Base-by-base conservation (phyloP, 2,329 filamentous ascomycete species). In the Fusarium vanettenii region DNA sequence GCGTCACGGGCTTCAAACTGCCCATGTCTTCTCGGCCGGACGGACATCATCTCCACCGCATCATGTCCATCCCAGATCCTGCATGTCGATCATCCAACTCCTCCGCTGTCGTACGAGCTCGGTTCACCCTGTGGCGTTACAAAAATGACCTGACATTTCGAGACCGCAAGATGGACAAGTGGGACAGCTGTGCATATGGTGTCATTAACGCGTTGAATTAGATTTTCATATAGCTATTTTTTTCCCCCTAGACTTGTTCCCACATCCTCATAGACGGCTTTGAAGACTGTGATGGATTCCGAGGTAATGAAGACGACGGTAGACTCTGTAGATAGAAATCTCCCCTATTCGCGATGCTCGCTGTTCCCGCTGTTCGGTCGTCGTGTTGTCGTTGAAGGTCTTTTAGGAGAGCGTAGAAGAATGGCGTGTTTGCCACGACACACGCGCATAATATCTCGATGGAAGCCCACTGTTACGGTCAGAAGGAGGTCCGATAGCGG, bases 391-490 rank as follows among this genome's bases (percentile, higher is more conserved):
- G 71, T 43, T 80, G 73, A 5, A 78, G 50, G 5, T 81, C 80
- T 48, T 79, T 80, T 4, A 79, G 25, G 0, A 81, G 61, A 0
- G 79, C 79, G 67, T 79, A 81, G 50, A 73, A 81, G 61, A 81
- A 81, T 4, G 80, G 74, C 0, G 80, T 79, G 48, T 81, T 81
- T 33, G 80, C 76, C 20, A 81, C 80, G 16, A 81, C 66, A 48
- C 80, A 81, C 2, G 78, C 79, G 71, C 80, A 81, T 2, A 81
- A 69, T n/a, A 81, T 81, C 70, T 81, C 80, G 48, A 81, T 76
- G 7, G 80, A 79, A 45, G 80, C 80, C 80, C 80, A 81, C 80
- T 81, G 10, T 25, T 37, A 2, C 18, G 18, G 48, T 55, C 27
- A 55, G 48, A 55, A 52, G 29, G 27, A 55, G 13, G 3, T 2